Percentiles rank a stretch among this genome's conserved stretches.
These are phyloP conservation scores for Medicago lupulina DNA, from an alignment of 306 rosid species.

Conservation along the genomic window DNA sequence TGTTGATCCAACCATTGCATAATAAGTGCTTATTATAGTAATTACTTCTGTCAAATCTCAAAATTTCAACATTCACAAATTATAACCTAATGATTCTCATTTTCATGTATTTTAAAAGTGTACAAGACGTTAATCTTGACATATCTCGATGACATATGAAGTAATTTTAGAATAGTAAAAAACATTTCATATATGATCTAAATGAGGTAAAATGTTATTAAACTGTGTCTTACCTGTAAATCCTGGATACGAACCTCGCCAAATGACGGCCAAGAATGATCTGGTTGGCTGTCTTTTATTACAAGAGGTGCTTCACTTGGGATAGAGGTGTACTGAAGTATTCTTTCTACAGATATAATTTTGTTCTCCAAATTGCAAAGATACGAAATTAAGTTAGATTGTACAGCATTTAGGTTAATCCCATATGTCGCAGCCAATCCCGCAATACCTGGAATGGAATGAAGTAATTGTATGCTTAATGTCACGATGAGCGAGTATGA, in stretches of 20 bases:
- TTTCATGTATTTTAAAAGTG: neutral
- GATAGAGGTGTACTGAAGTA: conserved; percentile 70
- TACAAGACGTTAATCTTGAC: neutral
- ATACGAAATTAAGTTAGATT: conserved; percentile 51
- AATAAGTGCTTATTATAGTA: neutral
- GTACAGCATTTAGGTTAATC: conserved; percentile 64
- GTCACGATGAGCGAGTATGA: conserved; percentile 9
- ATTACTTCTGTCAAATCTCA: neutral
- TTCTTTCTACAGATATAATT: conserved; percentile 88
- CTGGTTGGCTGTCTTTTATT: conserved; percentile 60
- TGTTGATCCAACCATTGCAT: neutral
- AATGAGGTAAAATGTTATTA: neutral
- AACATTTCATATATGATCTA: neutral
- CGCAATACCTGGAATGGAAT: conserved; percentile 59
- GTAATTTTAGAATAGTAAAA: neutral
- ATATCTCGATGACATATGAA: neutral
- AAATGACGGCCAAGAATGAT: conserved; percentile 67
- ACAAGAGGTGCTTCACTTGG: conserved; percentile 85
- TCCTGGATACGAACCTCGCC: conserved; percentile 77
- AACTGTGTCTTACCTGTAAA: conserved; percentile 59
- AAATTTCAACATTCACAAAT: neutral
- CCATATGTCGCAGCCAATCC: conserved; percentile 92
- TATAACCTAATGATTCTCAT: neutral
- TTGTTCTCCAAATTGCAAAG: conserved; percentile 76
- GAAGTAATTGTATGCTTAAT: neutral